phyloP scores from a whole-genome alignment of 306 rosid genomes.

The Ormosia semicastrata region DNA sequence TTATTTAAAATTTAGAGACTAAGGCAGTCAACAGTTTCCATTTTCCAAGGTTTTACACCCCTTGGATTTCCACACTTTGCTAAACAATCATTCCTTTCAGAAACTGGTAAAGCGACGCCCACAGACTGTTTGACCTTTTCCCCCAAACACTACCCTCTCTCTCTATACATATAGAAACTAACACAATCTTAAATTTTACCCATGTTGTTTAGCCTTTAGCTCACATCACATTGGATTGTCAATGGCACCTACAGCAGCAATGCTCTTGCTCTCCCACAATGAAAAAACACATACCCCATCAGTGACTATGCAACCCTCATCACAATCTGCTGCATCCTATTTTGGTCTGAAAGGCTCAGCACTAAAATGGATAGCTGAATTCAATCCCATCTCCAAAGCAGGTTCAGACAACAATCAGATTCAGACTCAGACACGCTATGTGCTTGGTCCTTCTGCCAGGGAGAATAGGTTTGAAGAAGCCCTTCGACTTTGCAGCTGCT shows the following conservation, averaged over 20 bases:
- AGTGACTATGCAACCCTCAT: not conserved
- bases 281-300: slow-evolving; percentile 12
- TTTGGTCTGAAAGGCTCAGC: slow-evolving; percentile 26
- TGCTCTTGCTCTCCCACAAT: slow-evolving; percentile 31
- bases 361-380: not conserved
- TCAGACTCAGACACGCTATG: not conserved
- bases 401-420: not conserved
- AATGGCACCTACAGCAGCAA: slow-evolving; percentile 45
- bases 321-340: not conserved
- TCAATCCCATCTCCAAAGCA: not conserved
- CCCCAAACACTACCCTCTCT: not conserved
- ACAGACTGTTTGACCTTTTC: not conserved
- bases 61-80: not conserved
- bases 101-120: slow-evolving; percentile 19
- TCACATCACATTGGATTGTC: not conserved
- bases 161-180: not conserved
- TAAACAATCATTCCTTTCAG: not conserved
- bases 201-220: not conserved
- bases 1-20: not conserved
- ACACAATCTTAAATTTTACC: not conserved
- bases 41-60: slow-evolving; percentile 28
- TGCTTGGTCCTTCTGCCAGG: not conserved
- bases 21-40: slow-evolving; percentile 4
- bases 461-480: slow-evolving; percentile 25
- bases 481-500: slow-evolving; percentile 36